Evolutionary conservation across 169 alveolate genomes (phyloP), one percentile per base, ranked within the genome.

Genomic region (Plasmodium berghei): DNA sequence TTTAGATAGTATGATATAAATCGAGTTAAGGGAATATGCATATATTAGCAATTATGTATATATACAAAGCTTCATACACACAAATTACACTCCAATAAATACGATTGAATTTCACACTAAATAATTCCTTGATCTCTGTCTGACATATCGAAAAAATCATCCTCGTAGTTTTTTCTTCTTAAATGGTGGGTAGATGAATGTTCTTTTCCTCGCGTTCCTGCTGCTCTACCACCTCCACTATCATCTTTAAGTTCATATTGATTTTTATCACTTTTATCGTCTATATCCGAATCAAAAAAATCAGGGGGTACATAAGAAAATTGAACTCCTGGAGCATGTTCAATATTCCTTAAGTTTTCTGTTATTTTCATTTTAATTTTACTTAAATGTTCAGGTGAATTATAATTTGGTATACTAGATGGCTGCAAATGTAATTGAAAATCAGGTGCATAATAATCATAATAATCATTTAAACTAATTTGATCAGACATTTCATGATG

Each of bases 391-490:
- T 98, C 99, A 56, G 95, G 97, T 42, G 98, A 94, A 94, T 99
- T 99, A 87, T 95, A 88, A 93, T 99, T 98, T 28, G 97, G 98
- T 61, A 97, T 97, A 58, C 87, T 90, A 14, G 98, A 94, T 2
- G 99, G 98, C 52, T 97, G 95, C 42, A 97, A 92, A 89, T 98
- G 99, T 3, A 98, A 95, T 87, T 97, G 97, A 92, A 96, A 98
- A 88, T 98, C 99, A 10, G 99, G 99, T 1, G 99, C 99, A 94
- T 96, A 98, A 94, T 97, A 97, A 80, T 97, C 99, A 90, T 97
- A 97, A 91, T 96, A 99, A 63, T 98, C 99, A 73, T 97, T 97
- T 88, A 97, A 92, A 3, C 99, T 98, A 64, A 98, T 96, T 56
- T 97, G 96, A 69, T 96, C 96, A 52, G 97, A 95, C 90, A 98